Conservation (phyloP, 345 rosid genomes). For the Salix suchowensis region DNA sequence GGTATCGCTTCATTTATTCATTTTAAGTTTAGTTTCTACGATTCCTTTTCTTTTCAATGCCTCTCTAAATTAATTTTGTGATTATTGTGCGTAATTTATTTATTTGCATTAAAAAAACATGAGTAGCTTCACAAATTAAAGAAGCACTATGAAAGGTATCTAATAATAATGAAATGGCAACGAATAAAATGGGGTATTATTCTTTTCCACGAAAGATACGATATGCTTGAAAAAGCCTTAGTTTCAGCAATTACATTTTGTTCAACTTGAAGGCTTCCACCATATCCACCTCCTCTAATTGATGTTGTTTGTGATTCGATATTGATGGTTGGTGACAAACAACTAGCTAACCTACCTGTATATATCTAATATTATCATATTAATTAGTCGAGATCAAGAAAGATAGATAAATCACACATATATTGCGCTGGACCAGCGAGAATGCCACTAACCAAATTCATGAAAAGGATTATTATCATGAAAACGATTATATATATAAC, state of each 20-base stretch:
- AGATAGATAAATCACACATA: not conserved
- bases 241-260: not conserved
- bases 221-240: not conserved
- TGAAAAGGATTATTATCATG: too few species aligned
- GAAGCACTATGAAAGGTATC: not conserved
- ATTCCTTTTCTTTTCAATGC: not conserved
- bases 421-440: not conserved
- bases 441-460: not conserved
- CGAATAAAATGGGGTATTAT: not conserved
- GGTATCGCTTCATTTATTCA: not conserved
- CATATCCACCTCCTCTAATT: not conserved
- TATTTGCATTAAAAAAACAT: not conserved
- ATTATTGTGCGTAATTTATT: not conserved
- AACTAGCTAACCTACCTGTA: not conserved
- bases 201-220: not conserved
- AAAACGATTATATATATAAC: not conserved
- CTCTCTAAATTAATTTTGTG: not conserved
- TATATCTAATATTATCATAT: not conserved
- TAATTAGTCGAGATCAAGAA: not conserved
- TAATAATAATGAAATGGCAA: not conserved
- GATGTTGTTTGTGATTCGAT: not conserved
- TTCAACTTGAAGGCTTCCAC: conserved; percentile 9
- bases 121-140: not conserved
- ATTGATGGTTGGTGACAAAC: not conserved
- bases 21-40: not conserved